Evolutionary conservation across 169 alveolate genomes (phyloP), one percentile per base, ranked within the genome.

Genomic region (Eimeria mitis): DNA sequence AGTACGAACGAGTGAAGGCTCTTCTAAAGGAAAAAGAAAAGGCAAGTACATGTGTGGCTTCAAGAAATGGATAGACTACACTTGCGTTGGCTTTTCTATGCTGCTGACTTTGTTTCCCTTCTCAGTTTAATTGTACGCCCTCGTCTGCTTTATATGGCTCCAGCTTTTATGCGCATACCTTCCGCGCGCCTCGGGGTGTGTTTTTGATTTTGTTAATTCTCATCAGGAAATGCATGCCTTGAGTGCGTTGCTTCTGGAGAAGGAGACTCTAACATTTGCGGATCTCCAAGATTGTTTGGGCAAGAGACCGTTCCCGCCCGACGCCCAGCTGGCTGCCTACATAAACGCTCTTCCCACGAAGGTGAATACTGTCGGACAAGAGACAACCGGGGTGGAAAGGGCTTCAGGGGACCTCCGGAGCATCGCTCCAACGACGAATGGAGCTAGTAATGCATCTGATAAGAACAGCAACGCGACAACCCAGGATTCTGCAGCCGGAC

Each of bases 241-340:
- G 75, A 89, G 91, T 56, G 94, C 92, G 42, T 37, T 89, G 81
- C 94, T 97, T n/a, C 56, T 95, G 0, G 96, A 97, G 49, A 98
- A 97, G 83, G 99, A 98, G 68, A 97, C 99, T 49, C 89, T 98
- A 34, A 97, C 98, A 25, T 97, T 97, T 96, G 96, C 97, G 61
- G 99, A 98, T 88, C 97, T 98, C 25, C 98, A 97, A 49, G 96
- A 97, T 83, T 97, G 98, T 76, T 97, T 98, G 34, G 99, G 99
- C 23, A 98, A 95, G 84, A 84, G 99, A 8, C 98, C 98, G 37
- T 96, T 70, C 40, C 94, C 95, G 52, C 91, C 91, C 11, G 95
- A 91, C 31, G 88, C 95, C 31, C 95, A 91, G 91, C 76, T 91
- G 85, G 95, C 95, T 59, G 95, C 95, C 6, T 91, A 91, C 81